Conservation (phyloP, 495 filamentous ascomycete species). For the Hypomontagnella monticulosa region DNA sequence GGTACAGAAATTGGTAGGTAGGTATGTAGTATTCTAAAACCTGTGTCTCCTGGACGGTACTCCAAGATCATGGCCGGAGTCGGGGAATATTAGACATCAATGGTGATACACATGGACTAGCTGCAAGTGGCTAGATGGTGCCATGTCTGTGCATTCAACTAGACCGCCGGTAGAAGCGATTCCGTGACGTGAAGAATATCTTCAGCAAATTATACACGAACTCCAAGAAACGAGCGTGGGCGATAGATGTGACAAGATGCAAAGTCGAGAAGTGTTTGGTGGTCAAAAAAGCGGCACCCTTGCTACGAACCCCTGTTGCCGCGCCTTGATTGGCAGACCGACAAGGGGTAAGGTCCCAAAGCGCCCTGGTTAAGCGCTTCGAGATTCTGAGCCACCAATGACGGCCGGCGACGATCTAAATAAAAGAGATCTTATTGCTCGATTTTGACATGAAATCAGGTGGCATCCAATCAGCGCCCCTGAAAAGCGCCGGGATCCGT, state of each 20-base stretch:
- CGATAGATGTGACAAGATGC: slow-evolving; percentile 43
- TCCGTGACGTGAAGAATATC: slow-evolving; percentile 24
- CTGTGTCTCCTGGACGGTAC: too few relatives aligned
- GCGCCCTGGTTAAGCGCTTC: slow-evolving; percentile 44
- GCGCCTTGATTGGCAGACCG: slow-evolving; percentile 37
- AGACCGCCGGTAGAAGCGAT: slow-evolving; percentile 11
- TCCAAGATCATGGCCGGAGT: neutral
- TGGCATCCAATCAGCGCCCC: slow-evolving; percentile 27
- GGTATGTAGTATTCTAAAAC: too few relatives aligned
- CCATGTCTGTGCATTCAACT: neutral
- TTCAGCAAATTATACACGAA: slow-evolving; percentile 19
- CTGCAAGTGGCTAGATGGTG: slow-evolving; percentile 11
- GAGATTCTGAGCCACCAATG: slow-evolving; percentile 37
- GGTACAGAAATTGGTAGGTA: neutral
- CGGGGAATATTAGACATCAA: neutral
- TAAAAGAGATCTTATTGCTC: slow-evolving; percentile 37
- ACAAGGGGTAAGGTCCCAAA: slow-evolving; percentile 32
- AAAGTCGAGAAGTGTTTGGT: slow-evolving; percentile 27
- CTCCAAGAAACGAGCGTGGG: slow-evolving; percentile 12
- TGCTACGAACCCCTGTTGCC: slow-evolving; percentile 29
- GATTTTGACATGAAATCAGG: slow-evolving; percentile 26
- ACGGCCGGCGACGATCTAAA: slow-evolving; percentile 26
- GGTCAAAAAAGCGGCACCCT: slow-evolving; percentile 23
- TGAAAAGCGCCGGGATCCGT: slow-evolving; percentile 33
- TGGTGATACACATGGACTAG: neutral